These are phyloP conservation scores for Hygrophorus russula DNA, from an alignment of 768 basidiomycete genomes.

Conservation along the genomic window DNA sequence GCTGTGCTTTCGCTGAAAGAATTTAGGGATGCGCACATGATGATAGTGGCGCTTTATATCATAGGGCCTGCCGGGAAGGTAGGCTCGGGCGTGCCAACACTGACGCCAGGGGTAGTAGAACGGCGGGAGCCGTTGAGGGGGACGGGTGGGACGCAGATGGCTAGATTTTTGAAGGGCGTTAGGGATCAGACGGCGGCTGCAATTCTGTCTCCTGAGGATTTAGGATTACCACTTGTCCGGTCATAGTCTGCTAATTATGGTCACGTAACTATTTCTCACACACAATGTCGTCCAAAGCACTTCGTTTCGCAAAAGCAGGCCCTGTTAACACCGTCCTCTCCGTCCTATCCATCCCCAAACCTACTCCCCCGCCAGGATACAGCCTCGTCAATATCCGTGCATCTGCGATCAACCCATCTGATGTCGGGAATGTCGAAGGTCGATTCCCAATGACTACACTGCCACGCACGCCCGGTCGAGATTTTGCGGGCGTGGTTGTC, in stretches of 20 bases:
- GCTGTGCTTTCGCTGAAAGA: slow-evolving; percentile 58
- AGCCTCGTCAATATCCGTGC: neutral
- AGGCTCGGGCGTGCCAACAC: slow-evolving; percentile 12
- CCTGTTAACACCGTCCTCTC: neutral
- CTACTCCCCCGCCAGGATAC: neutral
- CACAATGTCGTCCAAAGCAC: neutral
- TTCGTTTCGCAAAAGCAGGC: neutral
- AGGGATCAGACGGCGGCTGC: slow-evolving; percentile 56
- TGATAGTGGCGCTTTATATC: slow-evolving; percentile 69
- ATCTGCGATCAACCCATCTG: slow-evolving; percentile 5
- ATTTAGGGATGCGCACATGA: slow-evolving; percentile 74
- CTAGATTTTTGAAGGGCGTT: slow-evolving; percentile 66
- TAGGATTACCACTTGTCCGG: neutral
- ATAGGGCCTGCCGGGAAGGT: slow-evolving; percentile 51
- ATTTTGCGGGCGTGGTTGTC: slow-evolving; percentile 4
- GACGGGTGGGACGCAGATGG: slow-evolving; percentile 74
- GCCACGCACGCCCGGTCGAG: slow-evolving; percentile 6
- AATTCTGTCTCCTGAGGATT: slow-evolving; percentile 7
- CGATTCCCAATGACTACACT: slow-evolving; percentile 4
- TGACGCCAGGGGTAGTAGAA: slow-evolving; percentile 12
- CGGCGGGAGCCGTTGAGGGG: slow-evolving; percentile 36
- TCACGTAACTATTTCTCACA: too few species aligned
- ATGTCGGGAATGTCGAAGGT: slow-evolving; percentile 7
- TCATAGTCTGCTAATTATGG: too few species aligned
- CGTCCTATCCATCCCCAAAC: neutral